These are phyloP conservation scores for Capsicum chinense DNA, from an alignment of 257 asterid genomes.

Conservation along the genomic window DNA sequence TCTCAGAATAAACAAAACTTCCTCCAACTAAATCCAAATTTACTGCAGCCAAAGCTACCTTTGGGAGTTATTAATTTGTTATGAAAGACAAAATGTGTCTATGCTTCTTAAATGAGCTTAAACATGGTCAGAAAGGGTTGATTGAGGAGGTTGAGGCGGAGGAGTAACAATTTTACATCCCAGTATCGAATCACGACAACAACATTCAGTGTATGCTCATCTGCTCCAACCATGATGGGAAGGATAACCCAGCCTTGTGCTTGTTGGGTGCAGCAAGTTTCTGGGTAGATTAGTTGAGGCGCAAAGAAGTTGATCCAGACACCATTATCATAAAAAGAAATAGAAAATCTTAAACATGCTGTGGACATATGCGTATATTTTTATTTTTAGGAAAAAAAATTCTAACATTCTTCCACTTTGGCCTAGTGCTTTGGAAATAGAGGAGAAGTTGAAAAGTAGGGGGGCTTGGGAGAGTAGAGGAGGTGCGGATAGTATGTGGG, in stretches of 20 bases:
- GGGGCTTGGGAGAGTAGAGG: no score
- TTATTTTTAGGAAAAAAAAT: no score
- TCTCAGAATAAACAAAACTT: conserved; percentile 25
- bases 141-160: not conserved
- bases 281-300: not conserved
- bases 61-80: conserved; percentile 13
- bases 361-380: not conserved
- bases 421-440: no score
- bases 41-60: not conserved
- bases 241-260: not conserved
- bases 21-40: conserved; percentile 1
- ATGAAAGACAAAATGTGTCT: conserved; percentile 3
- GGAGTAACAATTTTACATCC: conserved; percentile 22
- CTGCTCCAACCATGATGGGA: conserved; percentile 17
- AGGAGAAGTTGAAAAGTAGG: no score
- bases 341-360: conserved; percentile 1
- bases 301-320: not conserved
- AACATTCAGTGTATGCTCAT: not conserved
- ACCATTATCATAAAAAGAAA: conserved; percentile 19
- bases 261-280: not conserved
- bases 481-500: no score
- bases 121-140: not conserved
- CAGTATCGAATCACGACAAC: not conserved
- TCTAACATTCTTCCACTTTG: conserved; percentile 7
- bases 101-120: conserved; percentile 24